These are phyloP conservation scores for Acacia crassicarpa DNA, from an alignment of 306 rosid species.

Conservation along the genomic window DNA sequence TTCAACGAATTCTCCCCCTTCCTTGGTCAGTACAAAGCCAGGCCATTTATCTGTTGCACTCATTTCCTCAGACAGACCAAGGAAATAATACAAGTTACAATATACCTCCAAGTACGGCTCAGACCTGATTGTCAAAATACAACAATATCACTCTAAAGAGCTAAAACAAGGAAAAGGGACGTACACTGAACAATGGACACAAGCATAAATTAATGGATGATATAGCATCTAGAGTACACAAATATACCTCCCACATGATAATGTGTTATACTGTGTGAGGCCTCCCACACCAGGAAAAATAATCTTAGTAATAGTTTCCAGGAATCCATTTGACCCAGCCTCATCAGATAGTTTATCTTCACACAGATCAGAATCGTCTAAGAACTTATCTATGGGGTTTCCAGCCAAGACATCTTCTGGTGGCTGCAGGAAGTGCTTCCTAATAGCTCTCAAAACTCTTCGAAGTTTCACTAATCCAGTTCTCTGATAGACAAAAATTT, in stretches of 20 bases:
- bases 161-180: constrained; percentile 33
- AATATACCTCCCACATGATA: constrained; percentile 67
- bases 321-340: constrained; percentile 90
- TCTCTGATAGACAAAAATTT: constrained; percentile 51
- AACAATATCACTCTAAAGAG: constrained; percentile 30
- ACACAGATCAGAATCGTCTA: constrained; percentile 79
- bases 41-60: constrained; percentile 98
- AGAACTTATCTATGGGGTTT: constrained; percentile 83
- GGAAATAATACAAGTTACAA: constrained; percentile 84
- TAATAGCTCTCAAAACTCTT: constrained; percentile 91
- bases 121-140: constrained; percentile 64
- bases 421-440: constrained; percentile 87
- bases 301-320: constrained; percentile 70
- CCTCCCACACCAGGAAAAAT: constrained; percentile 75
- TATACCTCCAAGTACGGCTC: constrained; percentile 91
- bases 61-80: constrained; percentile 95
- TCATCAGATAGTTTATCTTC: constrained; percentile 97
- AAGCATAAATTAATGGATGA: constrained; percentile 13
- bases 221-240: constrained; percentile 11
- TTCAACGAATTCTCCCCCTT: constrained; percentile 95
- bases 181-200: neutral
- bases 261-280: constrained; percentile 63
- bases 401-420: constrained; percentile 85
- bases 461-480: constrained; percentile 94
- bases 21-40: constrained; percentile 93